Evolutionary conservation across 768 basidiomycete species (phyloP).

Genomic region (Pleurotus tuoliensis): DNA sequence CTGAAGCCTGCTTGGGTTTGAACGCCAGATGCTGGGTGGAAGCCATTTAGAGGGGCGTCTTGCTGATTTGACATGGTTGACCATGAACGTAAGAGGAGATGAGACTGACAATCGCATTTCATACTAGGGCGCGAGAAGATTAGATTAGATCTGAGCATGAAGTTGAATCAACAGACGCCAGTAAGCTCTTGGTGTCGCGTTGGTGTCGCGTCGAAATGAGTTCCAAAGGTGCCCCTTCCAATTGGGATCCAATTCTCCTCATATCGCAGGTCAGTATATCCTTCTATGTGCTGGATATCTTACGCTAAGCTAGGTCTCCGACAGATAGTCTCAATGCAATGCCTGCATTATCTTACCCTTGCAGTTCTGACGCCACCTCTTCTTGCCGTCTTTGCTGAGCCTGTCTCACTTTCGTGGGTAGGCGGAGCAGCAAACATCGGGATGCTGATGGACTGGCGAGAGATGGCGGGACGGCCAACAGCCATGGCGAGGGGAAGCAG

Average conservation of each 20-base stretch:
- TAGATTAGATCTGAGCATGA: too few relatives aligned
- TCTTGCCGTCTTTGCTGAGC: constrained; percentile 70
- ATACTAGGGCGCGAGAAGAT: too few relatives aligned
- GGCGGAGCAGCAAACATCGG: constrained; percentile 80
- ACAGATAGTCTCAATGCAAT: constrained; percentile 91
- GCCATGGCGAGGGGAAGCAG: constrained; percentile 39
- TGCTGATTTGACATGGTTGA: too few relatives aligned
- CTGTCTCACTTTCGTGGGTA: constrained; percentile 64
- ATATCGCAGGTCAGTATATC: background rate
- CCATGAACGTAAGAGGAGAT: too few relatives aligned
- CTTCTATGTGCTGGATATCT: too few relatives aligned
- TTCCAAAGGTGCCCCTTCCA: background rate
- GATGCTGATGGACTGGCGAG: constrained; percentile 93
- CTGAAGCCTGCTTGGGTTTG: too few relatives aligned
- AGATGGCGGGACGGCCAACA: constrained; percentile 85
- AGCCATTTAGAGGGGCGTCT: too few relatives aligned
- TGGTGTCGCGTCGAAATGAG: background rate
- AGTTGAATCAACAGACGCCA: too few relatives aligned
- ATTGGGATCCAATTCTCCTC: background rate
- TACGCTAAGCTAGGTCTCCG: too few relatives aligned
- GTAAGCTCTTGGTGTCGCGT: too few relatives aligned
- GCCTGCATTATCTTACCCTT: constrained; percentile 90
- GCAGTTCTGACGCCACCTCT: constrained; percentile 79
- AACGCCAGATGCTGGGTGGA: too few relatives aligned
- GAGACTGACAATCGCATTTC: too few relatives aligned